Percentiles rank a stretch among this genome's conserved stretches.
phyloP scores from a whole-genome alignment of 306 rosid species.

The Parietaria judaica region DNA sequence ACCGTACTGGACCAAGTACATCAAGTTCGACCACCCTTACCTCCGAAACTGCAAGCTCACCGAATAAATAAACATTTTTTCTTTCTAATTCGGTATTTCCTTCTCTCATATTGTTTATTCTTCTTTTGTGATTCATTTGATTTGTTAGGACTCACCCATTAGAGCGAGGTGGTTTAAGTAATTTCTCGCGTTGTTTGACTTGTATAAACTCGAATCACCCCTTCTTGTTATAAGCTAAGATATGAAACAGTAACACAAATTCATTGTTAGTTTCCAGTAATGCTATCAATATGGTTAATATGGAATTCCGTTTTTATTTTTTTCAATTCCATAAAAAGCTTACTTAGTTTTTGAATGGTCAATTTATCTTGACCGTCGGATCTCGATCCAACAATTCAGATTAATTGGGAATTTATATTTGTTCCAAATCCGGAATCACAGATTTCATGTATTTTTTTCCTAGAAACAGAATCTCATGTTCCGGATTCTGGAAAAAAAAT shows the following conservation, averaged over 20 bases:
- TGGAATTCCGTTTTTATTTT: no score
- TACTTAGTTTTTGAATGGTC: no score
- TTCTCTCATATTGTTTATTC: slow-evolving; percentile 39
- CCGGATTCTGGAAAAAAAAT: no score
- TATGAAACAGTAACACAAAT: slow-evolving; percentile 25
- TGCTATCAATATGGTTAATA: no score
- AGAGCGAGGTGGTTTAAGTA: slow-evolving; percentile 30
- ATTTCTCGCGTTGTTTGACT: slow-evolving; percentile 40
- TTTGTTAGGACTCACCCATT: slow-evolving; percentile 43
- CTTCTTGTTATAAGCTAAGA: slow-evolving; percentile 28
- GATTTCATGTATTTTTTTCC: no score
- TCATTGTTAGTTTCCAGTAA: slow-evolving; percentile 8
- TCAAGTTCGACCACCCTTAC: slow-evolving; percentile 66
- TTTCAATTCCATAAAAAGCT: no score
- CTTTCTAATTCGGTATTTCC: slow-evolving; percentile 2
- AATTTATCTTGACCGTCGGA: no score
- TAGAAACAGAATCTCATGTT: no score
- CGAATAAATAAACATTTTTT: slow-evolving; percentile 23
- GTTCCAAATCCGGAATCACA: no score
- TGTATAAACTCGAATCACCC: slow-evolving; percentile 29
- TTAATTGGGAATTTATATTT: slow-evolving; percentile 1
- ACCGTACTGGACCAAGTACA: slow-evolving; percentile 76
- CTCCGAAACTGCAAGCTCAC: slow-evolving; percentile 55
- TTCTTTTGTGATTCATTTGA: slow-evolving; percentile 46
- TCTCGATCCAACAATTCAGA: no score